Conservation (phyloP, 2,329 filamentous ascomycete genomes). For the Cryphonectria parasitica region DNA sequence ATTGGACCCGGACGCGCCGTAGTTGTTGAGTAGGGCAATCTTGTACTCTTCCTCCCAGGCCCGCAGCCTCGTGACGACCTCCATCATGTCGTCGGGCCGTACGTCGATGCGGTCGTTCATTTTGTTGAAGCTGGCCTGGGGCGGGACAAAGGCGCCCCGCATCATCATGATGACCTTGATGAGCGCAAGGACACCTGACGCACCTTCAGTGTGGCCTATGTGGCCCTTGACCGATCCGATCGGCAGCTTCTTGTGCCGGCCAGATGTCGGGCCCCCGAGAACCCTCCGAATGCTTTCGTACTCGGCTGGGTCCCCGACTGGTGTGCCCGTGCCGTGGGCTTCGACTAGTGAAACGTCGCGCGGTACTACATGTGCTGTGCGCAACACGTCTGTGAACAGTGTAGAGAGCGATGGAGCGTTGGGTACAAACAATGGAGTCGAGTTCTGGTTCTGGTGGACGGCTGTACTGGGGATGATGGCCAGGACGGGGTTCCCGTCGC, state of each 20-base stretch:
- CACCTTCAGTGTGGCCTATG: slow-evolving; percentile 16
- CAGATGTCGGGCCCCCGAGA: too few species aligned
- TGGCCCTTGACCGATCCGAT: too few species aligned
- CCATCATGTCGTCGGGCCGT: too few species aligned
- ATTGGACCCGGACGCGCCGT: slow-evolving; percentile 42
- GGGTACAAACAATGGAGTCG: slow-evolving; percentile 36
- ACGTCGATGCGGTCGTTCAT: too few species aligned
- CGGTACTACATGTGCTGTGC: slow-evolving; percentile 26
- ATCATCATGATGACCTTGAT: slow-evolving; percentile 19
- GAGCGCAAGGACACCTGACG: slow-evolving; percentile 32
- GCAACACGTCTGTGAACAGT: too few species aligned
- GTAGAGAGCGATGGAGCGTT: slow-evolving; percentile 33
- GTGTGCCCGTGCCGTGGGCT: slow-evolving; percentile 49
- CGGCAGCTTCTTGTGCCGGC: too few species aligned
- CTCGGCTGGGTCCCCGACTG: slow-evolving; percentile 43
- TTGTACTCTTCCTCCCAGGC: not conserved
- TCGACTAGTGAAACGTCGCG: slow-evolving; percentile 39
- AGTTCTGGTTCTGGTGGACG: slow-evolving; percentile 45
- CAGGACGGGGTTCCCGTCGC: slow-evolving; percentile 49
- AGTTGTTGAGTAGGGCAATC: slow-evolving; percentile 40
- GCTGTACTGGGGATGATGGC: slow-evolving; percentile 39
- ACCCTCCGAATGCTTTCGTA: slow-evolving; percentile 30
- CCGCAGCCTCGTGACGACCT: too few species aligned
- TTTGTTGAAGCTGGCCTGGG: slow-evolving; percentile 36
- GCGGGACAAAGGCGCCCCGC: slow-evolving; percentile 33